Evolutionary conservation across 2,329 filamentous ascomycete genomes (phyloP).

Genomic region (Ilyonectria destructans): DNA sequence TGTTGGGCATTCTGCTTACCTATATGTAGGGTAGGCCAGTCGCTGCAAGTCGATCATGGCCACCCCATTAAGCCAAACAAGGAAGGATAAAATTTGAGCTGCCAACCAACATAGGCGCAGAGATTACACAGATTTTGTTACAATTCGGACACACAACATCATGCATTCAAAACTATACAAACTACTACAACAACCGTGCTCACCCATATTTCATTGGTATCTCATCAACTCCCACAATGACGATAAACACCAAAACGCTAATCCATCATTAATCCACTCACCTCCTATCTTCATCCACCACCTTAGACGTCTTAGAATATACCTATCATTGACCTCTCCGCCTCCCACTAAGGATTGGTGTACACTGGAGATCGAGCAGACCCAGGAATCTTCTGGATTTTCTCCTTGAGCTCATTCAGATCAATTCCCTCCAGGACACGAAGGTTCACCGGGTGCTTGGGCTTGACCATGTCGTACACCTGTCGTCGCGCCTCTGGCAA

Average conservation of each 20-base stretch:
- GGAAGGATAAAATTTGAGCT: no score
- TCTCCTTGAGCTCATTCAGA: conserved; percentile 15
- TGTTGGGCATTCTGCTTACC: no score
- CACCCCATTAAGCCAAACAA: no score
- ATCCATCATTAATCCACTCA: neutral
- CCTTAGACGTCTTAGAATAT: no score
- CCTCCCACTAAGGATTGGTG: conserved; percentile 11
- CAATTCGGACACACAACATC: no score
- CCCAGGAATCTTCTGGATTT: neutral
- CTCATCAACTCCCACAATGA: neutral
- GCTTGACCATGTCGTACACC: conserved; percentile 36
- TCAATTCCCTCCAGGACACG: conserved; percentile 46
- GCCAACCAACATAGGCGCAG: no score
- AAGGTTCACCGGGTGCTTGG: conserved; percentile 56
- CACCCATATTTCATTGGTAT: neutral
- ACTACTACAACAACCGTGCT: neutral
- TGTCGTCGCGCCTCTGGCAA: conserved; percentile 49
- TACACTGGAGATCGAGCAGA: conserved; percentile 5
- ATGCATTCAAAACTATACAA: no score
- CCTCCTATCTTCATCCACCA: neutral
- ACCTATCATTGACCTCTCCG: neutral
- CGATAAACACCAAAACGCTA: neutral
- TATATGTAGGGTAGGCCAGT: no score
- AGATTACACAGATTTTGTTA: no score
- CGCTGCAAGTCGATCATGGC: no score